Evolutionary conservation across 768 basidiomycete genomes (phyloP), one percentile per base, ranked within the genome.

Genomic region (Polyporus arcularius): DNA sequence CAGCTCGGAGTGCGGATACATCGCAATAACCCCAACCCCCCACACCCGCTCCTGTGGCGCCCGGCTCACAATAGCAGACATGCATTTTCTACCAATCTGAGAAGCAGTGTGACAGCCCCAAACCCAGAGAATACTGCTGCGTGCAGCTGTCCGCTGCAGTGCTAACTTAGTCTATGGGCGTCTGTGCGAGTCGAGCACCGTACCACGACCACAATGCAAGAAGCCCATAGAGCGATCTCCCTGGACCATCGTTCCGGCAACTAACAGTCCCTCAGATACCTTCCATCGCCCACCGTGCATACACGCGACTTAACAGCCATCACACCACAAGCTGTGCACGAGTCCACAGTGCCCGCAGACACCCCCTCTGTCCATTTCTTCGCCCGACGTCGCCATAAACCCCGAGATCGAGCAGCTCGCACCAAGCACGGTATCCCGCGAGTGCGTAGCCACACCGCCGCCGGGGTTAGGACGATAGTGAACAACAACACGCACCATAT

Each of bases 321-420:
- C 46, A 40, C 26, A 18, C 39, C 52, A 48, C 46, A 60, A 31
- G 58, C 58, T 46, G 51, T 59, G 53, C 46, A 39, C 39, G 14
- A 35, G 28, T 39, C 58, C 47, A 47, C 45, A 40, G 41, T 45
- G 35, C 35, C 35, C 11, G 35, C 35, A 35, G 35, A 35, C 35
- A 35, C 35, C 35, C 18, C 52, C 58, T 40, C 38, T 16, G 14
- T 49, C 53, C 16, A 38, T 15, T 6, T 18, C 21, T 2, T 18
- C 28, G 52, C 4, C 9, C 12, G 52, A 26, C 21, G 21, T 26
- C 21, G 21, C 21, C 1, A 26, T 26, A 26, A 26, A 26, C 21
- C 21, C 21, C 21, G 21, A 26, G 2, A 26, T 1, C 21, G 2
- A 26, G 21, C 21, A 1, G 21, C 21, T 26, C 21, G 21, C 21